Evolutionary conservation across 2,329 filamentous ascomycete genomes (phyloP), one percentile per base, ranked within the genome.

Genomic region (Trichoderma afroharzianum): DNA sequence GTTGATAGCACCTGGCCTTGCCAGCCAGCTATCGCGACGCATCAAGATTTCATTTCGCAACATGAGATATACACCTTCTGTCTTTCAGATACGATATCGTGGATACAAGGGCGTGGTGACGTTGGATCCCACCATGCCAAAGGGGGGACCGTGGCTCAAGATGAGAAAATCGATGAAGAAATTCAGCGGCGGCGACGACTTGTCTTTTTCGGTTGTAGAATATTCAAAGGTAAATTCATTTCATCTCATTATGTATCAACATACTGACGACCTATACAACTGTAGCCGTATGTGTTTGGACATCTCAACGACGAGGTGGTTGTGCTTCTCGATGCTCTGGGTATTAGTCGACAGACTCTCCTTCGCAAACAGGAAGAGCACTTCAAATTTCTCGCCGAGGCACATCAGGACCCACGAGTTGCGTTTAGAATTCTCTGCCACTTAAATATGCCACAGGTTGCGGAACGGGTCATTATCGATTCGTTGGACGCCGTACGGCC

Each of bases 51-150:
- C 77, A 5, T 82, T 80, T 74, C 77, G 82, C 15, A 78, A 82
- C 58, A 72, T 72, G 32, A 74, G 78, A 32, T 83, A 84, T 71
- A 76, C 76, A 6, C 82, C 82, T 12, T 82, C 81, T 0, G 82
- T 83, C 4, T 81, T 80, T 68, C 81, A 84, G 71, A 82, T 83
- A 30, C 76, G 81, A 33, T 84, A 83, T 73, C 78, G 80, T 2
- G 82, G 82, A 3, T 84, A 84, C 72, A 83, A 83, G 69, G 82
- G 82, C 2, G 81, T 83, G 6, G 77, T 83, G 36, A 83, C 78
- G 12, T 58, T 82, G 15, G 81, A 84, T 64, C 79, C 78, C 6
- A 71, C 43, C 3, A 78, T 79, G 76, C 71, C 32, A 15, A 70
- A 72, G 11, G 58, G 66, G 3, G 61, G 64, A 6, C 33, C 72